Evolutionary conservation across 2,329 filamentous ascomycete genomes (phyloP), one percentile per base, ranked within the genome.

Genomic region (Camillea tinctor): DNA sequence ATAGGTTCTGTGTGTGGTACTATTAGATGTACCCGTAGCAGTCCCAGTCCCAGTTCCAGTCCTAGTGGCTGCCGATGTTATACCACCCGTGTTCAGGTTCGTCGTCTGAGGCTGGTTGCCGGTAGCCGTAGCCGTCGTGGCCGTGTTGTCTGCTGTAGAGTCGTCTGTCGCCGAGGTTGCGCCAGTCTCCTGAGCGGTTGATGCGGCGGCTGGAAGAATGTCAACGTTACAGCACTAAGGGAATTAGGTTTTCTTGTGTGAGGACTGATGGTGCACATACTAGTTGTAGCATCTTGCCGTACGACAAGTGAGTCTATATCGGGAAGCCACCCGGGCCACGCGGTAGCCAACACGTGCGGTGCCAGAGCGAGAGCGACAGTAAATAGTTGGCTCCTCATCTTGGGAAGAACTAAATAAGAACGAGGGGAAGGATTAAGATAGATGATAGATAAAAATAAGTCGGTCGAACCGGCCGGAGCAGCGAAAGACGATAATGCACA

Each of bases 311-410:
- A 70, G 64, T 86, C 80, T 40, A 80, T 53, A 13, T 82, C 78
- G 19, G 84, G 84, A 44, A 87, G 74, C 80, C 81, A 86, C 63
- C 72, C 74, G 20, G 84, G 81, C 84, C 84, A 87, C 59, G 80
- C 84, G 57, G 82, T 78, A n/a, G 79, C 79, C 21, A 84, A 44
- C 17, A 44, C 36, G 6, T 44, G 65, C 17, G 80, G 77, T 8
- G 81, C 74, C 56, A 86, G 73, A 30, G 84, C 79, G 50, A 87
- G 76, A 65, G 85, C 76, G 58, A 82, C 64, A 55, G 83, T 79
- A 66, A 84, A 74, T 66, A 79, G 69, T 51, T 80, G 74, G 63
- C 79, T 73, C 77, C 78, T 83, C 84, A 87, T 86, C 55, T 64
- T 76, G 68, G 26, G 24, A 26, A 26, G 24, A 9, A 26, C 24